Conservation (phyloP, 23 red algal species). For the Cyanidiococcus yangmingshanensis region DNA sequence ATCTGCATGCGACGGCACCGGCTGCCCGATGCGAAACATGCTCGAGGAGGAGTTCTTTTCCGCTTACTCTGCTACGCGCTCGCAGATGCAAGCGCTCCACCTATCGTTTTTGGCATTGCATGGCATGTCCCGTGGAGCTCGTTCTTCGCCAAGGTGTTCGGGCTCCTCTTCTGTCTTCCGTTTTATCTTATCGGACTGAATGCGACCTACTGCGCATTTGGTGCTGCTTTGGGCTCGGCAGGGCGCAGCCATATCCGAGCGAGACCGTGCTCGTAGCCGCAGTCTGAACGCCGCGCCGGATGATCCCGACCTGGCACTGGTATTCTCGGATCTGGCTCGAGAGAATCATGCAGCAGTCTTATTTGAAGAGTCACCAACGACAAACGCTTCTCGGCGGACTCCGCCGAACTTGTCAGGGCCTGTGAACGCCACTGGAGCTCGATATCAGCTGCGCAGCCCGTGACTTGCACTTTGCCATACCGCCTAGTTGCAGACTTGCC, state of each 20-base stretch:
- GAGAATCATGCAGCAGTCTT: background rate
- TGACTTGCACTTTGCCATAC: no score
- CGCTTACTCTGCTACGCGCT: background rate
- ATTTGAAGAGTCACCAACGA: background rate
- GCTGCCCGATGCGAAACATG: background rate
- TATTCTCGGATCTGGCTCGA: background rate
- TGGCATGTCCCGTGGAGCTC: constrained; percentile 11
- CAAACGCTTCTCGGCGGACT: background rate
- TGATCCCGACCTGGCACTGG: background rate
- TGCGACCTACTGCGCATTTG: constrained; percentile 14
- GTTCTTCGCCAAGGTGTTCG: constrained; percentile 8
- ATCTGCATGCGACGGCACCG: constrained; percentile 5
- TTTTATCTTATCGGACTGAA: constrained; percentile 4
- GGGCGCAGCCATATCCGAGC: background rate
- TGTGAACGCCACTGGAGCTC: background rate
- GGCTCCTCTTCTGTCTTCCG: background rate
- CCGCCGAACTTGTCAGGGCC: background rate
- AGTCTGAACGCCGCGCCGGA: background rate
- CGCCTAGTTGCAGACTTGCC: no score
- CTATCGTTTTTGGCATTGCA: background rate
- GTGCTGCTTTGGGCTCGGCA: constrained; percentile 8
- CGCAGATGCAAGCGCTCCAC: constrained; percentile 5
- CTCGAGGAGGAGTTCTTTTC: background rate
- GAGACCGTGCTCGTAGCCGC: background rate
- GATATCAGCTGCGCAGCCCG: background rate